Evolutionary conservation across 345 rosid genomes (phyloP), one percentile per base, ranked within the genome.

Genomic region (Gossypium sturtianum): DNA sequence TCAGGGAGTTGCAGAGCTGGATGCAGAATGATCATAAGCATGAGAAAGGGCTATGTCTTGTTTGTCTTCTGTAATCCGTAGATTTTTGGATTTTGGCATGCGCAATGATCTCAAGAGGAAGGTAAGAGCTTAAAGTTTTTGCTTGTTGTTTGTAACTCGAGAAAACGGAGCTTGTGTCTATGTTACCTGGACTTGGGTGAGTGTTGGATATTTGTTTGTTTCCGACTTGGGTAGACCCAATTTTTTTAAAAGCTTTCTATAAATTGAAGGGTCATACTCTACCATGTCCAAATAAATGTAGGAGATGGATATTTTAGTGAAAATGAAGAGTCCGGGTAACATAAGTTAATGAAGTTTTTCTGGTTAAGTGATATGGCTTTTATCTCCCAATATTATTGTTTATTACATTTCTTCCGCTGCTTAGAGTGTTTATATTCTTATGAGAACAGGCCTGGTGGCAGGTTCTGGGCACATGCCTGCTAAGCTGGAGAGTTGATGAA

Each of bases 391-490:
- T 74, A 44, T 12, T 43, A 9, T 22, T 13, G 44, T 25, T 12
- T 49, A 7, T 65, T 53, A 19, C 13, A 9, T 11, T 68, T n/a
- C 23, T 61, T 52, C 17, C 7, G 8, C 66, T 64, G 48, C 71
- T 72, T 52, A 4, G 27, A n/a, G 29, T 77, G 17, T 56, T 20
- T 56, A 9, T 56, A 19, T 23, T 56, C n/a, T 61, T 43, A 29
- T 66, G 34, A 65, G 47, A 53, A 44, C 34, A 60, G 38, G 17
- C 60, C 16, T 53, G 77, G 59, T 59, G 77, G 58, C 77, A 79
- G 81, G 83, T 65, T 48, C 47, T 5, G 41, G 65, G 0, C n/a
- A 2, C 63, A 56, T 20, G 52, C 20, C 45, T 66, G 25, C 64
- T 66, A 22, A 52, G 15, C 38, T 3, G 34, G 64, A 53, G 58